Conservation (phyloP, 116 monocot genomes). For the Papilionanthe hybrid region DNA sequence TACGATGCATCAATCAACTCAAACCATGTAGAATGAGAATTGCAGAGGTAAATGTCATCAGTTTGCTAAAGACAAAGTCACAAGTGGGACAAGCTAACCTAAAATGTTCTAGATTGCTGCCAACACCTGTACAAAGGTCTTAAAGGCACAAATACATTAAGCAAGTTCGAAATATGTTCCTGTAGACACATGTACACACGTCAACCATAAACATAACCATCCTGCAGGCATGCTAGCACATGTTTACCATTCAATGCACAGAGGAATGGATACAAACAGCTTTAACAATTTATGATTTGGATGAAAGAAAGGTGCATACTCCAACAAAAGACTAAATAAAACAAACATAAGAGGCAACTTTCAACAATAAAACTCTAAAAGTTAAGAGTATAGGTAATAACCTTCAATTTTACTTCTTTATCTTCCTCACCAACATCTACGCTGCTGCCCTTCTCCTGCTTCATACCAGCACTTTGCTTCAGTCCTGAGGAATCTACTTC, state of each 20-base stretch:
- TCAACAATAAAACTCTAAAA: not conserved
- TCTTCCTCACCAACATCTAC: conserved; percentile 6
- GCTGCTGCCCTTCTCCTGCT: conserved; percentile 11
- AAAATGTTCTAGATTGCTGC: too few species aligned
- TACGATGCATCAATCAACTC: too few species aligned
- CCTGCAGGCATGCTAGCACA: not conserved
- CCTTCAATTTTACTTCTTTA: conserved; percentile 29
- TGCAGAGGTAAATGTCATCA: not conserved
- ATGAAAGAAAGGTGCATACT: not conserved
- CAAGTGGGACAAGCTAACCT: not conserved
- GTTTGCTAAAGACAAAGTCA: not conserved
- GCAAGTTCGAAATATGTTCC: not conserved
- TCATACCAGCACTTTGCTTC: conserved; percentile 8
- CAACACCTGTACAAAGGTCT: too few species aligned
- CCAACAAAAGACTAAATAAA: not conserved
- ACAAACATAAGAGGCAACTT: conserved; percentile 2
- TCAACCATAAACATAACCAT: not conserved
- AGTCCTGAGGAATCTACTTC: conserved; percentile 9
- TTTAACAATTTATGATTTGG: not conserved
- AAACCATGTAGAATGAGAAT: too few species aligned
- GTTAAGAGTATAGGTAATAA: conserved; percentile 7
- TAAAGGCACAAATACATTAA: not conserved
- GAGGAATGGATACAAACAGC: not conserved
- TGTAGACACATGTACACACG: not conserved
- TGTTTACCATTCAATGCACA: not conserved